Percentiles rank a stretch among this genome's conserved stretches.
Evolutionary conservation across 176 grass and related monocot species (phyloP).

Genomic region (Phoenix roebelenii): DNA sequence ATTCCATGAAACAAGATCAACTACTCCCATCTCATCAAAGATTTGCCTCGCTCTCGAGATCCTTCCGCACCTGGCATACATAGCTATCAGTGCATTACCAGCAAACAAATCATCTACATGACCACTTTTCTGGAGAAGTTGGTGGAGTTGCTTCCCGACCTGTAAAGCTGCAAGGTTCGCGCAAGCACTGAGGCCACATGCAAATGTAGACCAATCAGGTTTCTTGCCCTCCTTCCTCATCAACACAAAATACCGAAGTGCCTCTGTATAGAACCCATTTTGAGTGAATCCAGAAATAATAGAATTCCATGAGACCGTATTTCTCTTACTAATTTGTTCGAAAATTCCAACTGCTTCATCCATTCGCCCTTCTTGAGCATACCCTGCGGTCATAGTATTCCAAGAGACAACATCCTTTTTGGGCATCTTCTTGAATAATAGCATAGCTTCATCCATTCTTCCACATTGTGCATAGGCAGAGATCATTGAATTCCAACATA

Average conservation of each 20-base stretch:
- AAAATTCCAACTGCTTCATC: conserved; percentile 34
- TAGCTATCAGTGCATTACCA: conserved; percentile 41
- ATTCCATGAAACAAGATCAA: conserved; percentile 60
- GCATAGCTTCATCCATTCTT: conserved; percentile 37
- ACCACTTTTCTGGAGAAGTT: conserved; percentile 34
- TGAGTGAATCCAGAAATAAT: conserved; percentile 49
- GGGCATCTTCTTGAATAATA: conserved; percentile 41
- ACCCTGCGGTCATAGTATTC: conserved; percentile 56
- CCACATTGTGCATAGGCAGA: conserved; percentile 39
- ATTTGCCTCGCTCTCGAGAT: conserved; percentile 32
- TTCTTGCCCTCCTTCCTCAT: conserved; percentile 31
- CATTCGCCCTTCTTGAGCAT: conserved; percentile 42
- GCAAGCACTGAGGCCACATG: conserved; percentile 35
- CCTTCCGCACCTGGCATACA: conserved; percentile 49
- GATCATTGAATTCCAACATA: conserved; percentile 67
- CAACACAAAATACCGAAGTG: conserved; percentile 30
- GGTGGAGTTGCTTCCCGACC: conserved; percentile 35
- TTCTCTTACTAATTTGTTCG: conserved; percentile 26
- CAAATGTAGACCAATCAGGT: conserved; percentile 53
- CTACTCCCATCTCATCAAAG: conserved; percentile 38
- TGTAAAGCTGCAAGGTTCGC: conserved; percentile 34
- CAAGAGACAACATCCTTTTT: conserved; percentile 53
- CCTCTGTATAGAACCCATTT: conserved; percentile 33
- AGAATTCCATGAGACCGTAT: conserved; percentile 50
- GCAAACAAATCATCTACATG: conserved; percentile 22